These are phyloP conservation scores for Triticum monococcum DNA, from an alignment of 176 grass and related monocot genomes.

Conservation along the genomic window DNA sequence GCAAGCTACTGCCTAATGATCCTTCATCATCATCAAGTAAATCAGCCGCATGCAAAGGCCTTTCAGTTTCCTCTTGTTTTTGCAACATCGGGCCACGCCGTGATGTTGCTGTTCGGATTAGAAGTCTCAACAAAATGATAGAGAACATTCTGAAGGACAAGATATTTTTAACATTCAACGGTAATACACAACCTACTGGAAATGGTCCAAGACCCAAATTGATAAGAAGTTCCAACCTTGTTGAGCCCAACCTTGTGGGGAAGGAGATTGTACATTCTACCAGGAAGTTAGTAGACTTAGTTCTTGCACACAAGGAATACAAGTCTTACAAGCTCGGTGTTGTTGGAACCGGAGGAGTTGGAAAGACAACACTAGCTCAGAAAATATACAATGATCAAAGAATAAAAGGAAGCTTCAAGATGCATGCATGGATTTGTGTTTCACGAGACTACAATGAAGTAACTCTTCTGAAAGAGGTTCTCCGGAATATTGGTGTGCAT, in stretches of 20 bases:
- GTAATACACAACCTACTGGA: background rate
- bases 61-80: background rate
- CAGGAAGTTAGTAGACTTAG: background rate
- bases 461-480: conserved; percentile 17
- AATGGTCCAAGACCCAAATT: background rate
- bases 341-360: conserved; percentile 40
- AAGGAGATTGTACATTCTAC: background rate
- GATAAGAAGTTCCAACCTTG: background rate
- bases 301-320: background rate
- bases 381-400: conserved; percentile 25
- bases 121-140: background rate
- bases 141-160: background rate
- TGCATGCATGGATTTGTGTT: conserved; percentile 34
- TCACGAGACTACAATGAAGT: background rate
- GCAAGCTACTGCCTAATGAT: background rate
- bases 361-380: conserved; percentile 48
- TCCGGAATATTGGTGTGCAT: background rate
- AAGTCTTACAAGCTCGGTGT: conserved; percentile 12
- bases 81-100: background rate
- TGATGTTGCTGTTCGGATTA: background rate
- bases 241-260: conserved; percentile 38
- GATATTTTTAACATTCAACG: background rate
- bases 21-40: background rate
- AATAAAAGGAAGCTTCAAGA: conserved; percentile 10
- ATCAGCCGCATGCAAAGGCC: background rate